Conservation (phyloP, 2,329 filamentous ascomycete species). For the Fusarium bactridioides region DNA sequence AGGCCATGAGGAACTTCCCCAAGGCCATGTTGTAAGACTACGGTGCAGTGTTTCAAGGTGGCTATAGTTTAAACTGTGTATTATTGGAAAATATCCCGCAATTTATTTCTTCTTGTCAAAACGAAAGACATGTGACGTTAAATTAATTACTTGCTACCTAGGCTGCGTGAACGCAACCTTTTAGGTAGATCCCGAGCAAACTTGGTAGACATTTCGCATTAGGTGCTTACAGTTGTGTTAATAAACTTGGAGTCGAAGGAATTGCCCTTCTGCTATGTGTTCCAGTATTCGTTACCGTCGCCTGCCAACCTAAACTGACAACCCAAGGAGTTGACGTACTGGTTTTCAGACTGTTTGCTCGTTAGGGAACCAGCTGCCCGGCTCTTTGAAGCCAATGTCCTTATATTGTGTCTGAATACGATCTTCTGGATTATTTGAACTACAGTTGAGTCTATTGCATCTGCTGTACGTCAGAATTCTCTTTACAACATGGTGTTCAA, state of each 20-base stretch:
- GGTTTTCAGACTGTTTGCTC: neutral
- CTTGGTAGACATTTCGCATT: no score
- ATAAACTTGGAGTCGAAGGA: no score
- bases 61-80: constrained; percentile 1
- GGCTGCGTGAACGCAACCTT: neutral
- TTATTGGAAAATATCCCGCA: neutral
- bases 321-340: neutral
- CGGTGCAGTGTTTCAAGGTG: neutral
- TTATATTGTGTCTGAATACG: neutral
- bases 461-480: neutral
- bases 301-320: neutral
- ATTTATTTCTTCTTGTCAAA: neutral
- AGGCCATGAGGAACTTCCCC: constrained; percentile 85
- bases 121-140: neutral
- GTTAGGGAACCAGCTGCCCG: neutral
- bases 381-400: neutral
- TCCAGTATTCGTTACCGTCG: neutral
- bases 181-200: neutral
- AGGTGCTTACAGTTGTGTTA: neutral
- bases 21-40: constrained; percentile 76
- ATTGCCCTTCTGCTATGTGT: neutral
- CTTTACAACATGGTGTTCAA: neutral
- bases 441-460: neutral
- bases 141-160: neutral
- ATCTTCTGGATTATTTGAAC: neutral